These are phyloP conservation scores for Leccinellum albellum DNA, from an alignment of 768 basidiomycete species.

Conservation along the genomic window DNA sequence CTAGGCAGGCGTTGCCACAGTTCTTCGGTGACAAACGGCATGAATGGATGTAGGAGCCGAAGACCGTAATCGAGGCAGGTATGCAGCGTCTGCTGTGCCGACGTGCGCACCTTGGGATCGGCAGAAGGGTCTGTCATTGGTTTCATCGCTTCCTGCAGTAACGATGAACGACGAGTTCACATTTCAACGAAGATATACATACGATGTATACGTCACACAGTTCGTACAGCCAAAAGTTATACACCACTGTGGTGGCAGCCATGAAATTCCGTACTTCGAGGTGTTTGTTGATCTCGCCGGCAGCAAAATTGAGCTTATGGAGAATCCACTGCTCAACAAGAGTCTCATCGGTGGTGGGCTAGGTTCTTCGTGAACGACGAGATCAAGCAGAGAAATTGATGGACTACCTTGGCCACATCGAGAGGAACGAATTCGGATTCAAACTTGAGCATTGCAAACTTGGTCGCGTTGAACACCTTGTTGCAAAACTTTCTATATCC, in stretches of 20 bases:
- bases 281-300: conserved; percentile 68
- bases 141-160: conserved; percentile 90
- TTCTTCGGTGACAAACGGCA: conserved; percentile 99
- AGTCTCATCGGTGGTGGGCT: conserved; percentile 88
- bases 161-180: not conserved
- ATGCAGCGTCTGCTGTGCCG: conserved; percentile 94
- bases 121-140: conserved; percentile 87
- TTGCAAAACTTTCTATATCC: conserved; percentile 99
- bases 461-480: conserved; percentile 98
- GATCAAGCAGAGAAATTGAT: not conserved
- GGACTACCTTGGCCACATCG: conserved; percentile 58
- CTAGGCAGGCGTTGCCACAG: conserved; percentile 95
- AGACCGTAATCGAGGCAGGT: conserved; percentile 91
- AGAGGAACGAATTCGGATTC: conserved; percentile 80
- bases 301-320: conserved; percentile 85
- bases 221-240: conserved; percentile 98
- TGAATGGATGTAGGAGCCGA: conserved; percentile 91
- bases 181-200: conserved; percentile 27
- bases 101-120: conserved; percentile 57
- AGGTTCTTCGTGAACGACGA: not conserved
- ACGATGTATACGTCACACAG: conserved; percentile 99
- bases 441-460: conserved; percentile 98
- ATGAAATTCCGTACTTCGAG: conserved; percentile 88
- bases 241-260: conserved; percentile 75
- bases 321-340: conserved; percentile 95